phyloP scores from a whole-genome alignment of 176 grass and related monocot species.

The Oryza longistaminata region DNA sequence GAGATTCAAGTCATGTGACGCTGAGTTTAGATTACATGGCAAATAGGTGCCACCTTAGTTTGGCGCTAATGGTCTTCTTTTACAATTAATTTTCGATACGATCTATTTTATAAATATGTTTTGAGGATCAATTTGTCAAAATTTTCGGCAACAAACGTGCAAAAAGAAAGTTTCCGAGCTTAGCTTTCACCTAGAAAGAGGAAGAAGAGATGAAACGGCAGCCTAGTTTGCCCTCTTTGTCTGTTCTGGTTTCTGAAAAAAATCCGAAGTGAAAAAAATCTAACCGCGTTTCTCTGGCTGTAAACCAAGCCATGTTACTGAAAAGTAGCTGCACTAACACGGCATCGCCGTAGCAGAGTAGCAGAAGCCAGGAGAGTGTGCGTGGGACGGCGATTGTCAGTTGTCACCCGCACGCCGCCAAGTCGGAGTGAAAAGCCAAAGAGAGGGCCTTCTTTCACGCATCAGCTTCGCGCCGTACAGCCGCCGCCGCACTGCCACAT shows the following conservation, averaged over 20 bases:
- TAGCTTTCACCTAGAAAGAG: too few species aligned
- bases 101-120: too few species aligned
- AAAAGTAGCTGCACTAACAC: not conserved
- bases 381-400: slow-evolving; percentile 17
- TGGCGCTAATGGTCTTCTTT: too few species aligned
- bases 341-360: too few species aligned
- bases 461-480: not conserved
- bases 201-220: not conserved
- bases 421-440: not conserved
- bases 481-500: not conserved
- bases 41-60: too few species aligned
- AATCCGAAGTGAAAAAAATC: not conserved
- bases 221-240: not conserved
- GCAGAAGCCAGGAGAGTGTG: too few species aligned
- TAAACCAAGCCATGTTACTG: not conserved
- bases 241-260: not conserved
- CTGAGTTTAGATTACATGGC: too few species aligned
- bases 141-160: not conserved
- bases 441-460: slow-evolving; percentile 15
- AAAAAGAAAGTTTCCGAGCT: not conserved
- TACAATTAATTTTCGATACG: too few species aligned
- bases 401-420: not conserved
- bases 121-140: too few species aligned
- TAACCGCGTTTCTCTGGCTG: not conserved
- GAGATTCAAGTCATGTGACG: too few species aligned